Conservation (phyloP, 2,329 filamentous ascomycete species). For the Fusarium dlaminii region DNA sequence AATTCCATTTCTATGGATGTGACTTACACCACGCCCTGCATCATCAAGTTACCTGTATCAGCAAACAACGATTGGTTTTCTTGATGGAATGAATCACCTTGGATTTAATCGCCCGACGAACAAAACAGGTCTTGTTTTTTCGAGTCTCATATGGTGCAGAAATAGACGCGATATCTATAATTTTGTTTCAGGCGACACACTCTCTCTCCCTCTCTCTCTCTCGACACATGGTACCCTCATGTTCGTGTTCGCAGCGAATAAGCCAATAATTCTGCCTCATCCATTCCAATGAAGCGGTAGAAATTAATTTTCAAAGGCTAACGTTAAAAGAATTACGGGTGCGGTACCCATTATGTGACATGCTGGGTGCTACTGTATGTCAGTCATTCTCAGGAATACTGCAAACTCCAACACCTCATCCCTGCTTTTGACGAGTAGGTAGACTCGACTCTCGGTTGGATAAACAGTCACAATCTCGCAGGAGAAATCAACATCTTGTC, state of each 20-base stretch:
- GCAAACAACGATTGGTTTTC: not conserved
- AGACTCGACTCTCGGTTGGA: conserved; percentile 12
- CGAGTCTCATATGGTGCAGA: not conserved
- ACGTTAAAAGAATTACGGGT: not conserved
- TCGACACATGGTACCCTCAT: not conserved
- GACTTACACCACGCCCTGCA: conserved; percentile 10
- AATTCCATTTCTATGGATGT: not conserved
- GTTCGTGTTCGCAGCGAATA: conserved; percentile 20
- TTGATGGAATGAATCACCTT: not conserved
- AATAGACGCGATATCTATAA: not conserved
- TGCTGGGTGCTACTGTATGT: conserved; percentile 2
- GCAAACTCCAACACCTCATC: conserved; percentile 13
- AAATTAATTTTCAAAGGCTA: not conserved
- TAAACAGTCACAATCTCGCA: not conserved
- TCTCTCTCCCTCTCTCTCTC: not conserved
- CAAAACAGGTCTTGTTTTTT: not conserved
- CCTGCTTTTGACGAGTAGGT: not conserved
- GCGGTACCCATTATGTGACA: not conserved
- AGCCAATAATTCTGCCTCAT: conserved; percentile 7
- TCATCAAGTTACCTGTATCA: not conserved
- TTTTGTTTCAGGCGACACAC: conserved; percentile 3
- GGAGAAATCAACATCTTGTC: not conserved
- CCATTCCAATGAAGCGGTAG: conserved; percentile 7
- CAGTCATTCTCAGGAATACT: conserved; percentile 15
- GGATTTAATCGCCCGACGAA: not conserved